Evolutionary conservation across 2,329 filamentous ascomycete genomes (phyloP).

Genomic region (Ceratocystis papillata): DNA sequence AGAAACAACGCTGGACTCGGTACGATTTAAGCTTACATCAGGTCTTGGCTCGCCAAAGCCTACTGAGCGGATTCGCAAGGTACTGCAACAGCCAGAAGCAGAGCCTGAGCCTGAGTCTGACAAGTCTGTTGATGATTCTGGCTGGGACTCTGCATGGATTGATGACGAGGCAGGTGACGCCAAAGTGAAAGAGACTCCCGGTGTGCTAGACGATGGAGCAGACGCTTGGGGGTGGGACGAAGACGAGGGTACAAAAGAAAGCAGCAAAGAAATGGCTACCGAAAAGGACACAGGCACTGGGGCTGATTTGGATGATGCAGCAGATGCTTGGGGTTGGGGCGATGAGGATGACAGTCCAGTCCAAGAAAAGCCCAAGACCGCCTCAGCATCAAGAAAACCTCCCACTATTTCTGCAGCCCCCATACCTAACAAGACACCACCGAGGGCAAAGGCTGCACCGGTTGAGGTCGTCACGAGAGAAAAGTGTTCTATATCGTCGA

Average conservation of each 20-base stretch:
- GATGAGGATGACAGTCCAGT: slow-evolving; percentile 44
- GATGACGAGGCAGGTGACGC: slow-evolving; percentile 40
- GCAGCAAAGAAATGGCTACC: slow-evolving; percentile 25
- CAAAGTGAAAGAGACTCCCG: slow-evolving; percentile 27
- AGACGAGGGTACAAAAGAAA: slow-evolving; percentile 40
- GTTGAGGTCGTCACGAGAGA: slow-evolving; percentile 71
- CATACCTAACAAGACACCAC: slow-evolving; percentile 13
- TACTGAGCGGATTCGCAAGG: slow-evolving; percentile 77
- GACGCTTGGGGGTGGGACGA: slow-evolving; percentile 83
- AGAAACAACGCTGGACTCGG: slow-evolving; percentile 64
- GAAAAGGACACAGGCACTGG: slow-evolving; percentile 17
- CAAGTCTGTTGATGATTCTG: slow-evolving; percentile 38
- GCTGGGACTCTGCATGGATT: slow-evolving; percentile 75
- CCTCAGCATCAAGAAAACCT: slow-evolving; percentile 7
- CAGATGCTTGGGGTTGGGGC: slow-evolving; percentile 79
- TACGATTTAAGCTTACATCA: slow-evolving; percentile 56
- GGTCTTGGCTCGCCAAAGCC: slow-evolving; percentile 54
- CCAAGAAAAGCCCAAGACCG: neutral
- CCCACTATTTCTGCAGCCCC: slow-evolving; percentile 26
- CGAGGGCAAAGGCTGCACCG: slow-evolving; percentile 30
- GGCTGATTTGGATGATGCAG: slow-evolving; percentile 38
- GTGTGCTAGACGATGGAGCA: slow-evolving; percentile 35
- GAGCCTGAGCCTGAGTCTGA: slow-evolving; percentile 32
- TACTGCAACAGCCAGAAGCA: slow-evolving; percentile 57
- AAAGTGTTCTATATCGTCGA: slow-evolving; percentile 76